Base-by-base conservation (phyloP, 2,329 filamentous ascomycete species). In the Pleoardoris graminearum region DNA sequence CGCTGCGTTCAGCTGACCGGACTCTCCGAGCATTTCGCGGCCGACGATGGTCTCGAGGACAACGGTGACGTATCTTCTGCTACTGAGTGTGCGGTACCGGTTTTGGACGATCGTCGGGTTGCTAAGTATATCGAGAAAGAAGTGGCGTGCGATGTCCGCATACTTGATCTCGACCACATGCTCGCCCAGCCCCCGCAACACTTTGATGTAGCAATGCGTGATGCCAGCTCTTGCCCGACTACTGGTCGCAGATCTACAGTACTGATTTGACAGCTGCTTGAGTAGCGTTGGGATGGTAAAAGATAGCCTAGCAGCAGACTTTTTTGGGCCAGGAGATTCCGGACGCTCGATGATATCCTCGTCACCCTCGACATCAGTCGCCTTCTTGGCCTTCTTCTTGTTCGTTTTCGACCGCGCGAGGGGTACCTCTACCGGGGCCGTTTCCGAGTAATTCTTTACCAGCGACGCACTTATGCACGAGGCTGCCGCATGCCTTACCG, bases 1-100 rank as follows among this genome's bases (percentile, higher is more conserved):
- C 6, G 91, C 90, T 23, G 90, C 91, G 61, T 88, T 86, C 53
- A 93, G 80, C 67, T 97, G 93, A 7, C 91, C 92, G 12, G 89
- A 90, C 72, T 99, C 93, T 11, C 91, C 91, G 2, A 99, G 80
- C 62, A 97, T 88, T 60, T 87, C 85, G 52, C 83, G 82, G 7
- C 91, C 91, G 58, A 97, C 82, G 7, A 94, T 85, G 53, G 92
- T 88, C 65, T 96, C 90, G 10, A 99, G 78, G 42, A 97, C 82
- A 32, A 88, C 87, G 58, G 91, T 87, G 12, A 96, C 85, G 62
- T 93, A 95, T 69, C 88, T 90, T 50, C 94, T 84, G 2, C 91
- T 90, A 54, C 91, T 87, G 14, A 99, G 80, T 14, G 95, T 82
- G 16, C 93, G 88, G 71, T 97, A 96, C 35, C 93, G 87, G 68